These are phyloP conservation scores for Globisporangium camurandrum DNA, from an alignment of 352 stramenopile species.

Conservation along the genomic window DNA sequence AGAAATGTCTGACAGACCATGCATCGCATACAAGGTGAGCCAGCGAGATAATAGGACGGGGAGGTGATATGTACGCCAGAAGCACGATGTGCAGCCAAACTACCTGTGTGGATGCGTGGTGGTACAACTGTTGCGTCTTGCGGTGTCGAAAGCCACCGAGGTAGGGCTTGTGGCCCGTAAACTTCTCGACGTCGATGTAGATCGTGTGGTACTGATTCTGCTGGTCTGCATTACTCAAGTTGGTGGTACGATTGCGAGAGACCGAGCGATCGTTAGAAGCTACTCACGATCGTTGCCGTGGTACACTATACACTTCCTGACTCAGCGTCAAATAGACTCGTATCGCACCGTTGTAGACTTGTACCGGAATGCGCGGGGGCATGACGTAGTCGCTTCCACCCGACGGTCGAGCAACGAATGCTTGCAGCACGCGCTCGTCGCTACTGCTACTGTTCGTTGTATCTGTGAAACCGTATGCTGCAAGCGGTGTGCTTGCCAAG, in stretches of 20 bases:
- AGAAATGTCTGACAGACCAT: constrained; percentile 58
- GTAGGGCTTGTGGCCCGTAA: constrained; percentile 73
- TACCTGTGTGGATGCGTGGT: constrained; percentile 86
- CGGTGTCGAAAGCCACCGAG: constrained; percentile 86
- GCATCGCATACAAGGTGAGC: background rate
- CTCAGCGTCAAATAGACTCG: too few species aligned
- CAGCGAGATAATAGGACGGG: background rate
- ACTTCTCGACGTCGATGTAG: constrained; percentile 71
- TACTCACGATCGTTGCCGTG: too few species aligned
- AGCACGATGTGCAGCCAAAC: background rate
- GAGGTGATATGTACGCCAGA: too few species aligned
- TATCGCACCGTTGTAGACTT: constrained; percentile 54
- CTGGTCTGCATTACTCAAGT: too few species aligned
- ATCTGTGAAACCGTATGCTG: constrained; percentile 24
- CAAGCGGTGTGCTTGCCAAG: constrained; percentile 30
- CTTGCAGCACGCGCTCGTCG: constrained; percentile 36
- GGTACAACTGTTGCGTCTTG: constrained; percentile 84
- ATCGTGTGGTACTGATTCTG: constrained; percentile 43
- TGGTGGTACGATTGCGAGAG: too few species aligned
- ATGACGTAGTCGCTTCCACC: constrained; percentile 71
- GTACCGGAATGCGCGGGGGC: constrained; percentile 75
- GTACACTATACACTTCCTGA: too few species aligned
- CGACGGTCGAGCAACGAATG: constrained; percentile 30
- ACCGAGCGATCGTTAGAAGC: too few species aligned
- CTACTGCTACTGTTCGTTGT: constrained; percentile 15